phyloP scores from a whole-genome alignment of 2,329 filamentous ascomycete species.

The Cordyceps fumosorosea region DNA sequence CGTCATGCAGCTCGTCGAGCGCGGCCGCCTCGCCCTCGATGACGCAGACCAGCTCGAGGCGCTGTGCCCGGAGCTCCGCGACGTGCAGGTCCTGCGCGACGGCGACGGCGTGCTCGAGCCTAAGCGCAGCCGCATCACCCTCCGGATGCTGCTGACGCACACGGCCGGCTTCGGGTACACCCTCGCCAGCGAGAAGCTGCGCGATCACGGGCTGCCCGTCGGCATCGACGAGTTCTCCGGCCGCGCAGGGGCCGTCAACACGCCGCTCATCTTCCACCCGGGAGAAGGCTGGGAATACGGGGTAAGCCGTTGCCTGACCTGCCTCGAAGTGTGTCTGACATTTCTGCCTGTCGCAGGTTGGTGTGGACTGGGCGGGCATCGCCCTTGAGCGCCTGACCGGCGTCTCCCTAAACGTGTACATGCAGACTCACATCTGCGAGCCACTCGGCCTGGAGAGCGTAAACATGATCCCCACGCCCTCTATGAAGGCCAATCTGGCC shows the following conservation, averaged over 20 bases:
- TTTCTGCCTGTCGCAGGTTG: slow-evolving; percentile 28
- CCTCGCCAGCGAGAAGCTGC: slow-evolving; percentile 44
- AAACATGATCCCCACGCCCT: slow-evolving; percentile 48
- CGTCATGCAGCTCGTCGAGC: slow-evolving; percentile 52
- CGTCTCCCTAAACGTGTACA: slow-evolving; percentile 39
- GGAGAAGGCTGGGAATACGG: slow-evolving; percentile 57
- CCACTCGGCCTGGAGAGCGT: slow-evolving; percentile 43
- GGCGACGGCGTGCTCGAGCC: slow-evolving; percentile 30
- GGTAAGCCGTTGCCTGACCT: slow-evolving; percentile 28
- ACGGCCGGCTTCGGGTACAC: slow-evolving; percentile 52
- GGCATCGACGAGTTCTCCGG: slow-evolving; percentile 54
- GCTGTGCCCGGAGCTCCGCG: slow-evolving; percentile 43
- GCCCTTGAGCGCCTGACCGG: slow-evolving; percentile 39
- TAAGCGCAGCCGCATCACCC: slow-evolving; percentile 44
- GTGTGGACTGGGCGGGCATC: slow-evolving; percentile 49
- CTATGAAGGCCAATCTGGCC: slow-evolving; percentile 49
- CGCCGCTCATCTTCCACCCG: slow-evolving; percentile 56
- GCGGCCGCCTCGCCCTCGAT: slow-evolving; percentile 41
- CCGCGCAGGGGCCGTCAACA: slow-evolving; percentile 42
- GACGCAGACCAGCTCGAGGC: slow-evolving; percentile 38
- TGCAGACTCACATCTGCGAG: slow-evolving; percentile 39
- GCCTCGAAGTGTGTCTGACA: too few species aligned
- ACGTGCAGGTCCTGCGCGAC: slow-evolving; percentile 36
- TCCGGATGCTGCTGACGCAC: slow-evolving; percentile 51
- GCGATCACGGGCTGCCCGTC: slow-evolving; percentile 40